Evolutionary conservation across 208 protist species (phyloP), one percentile per base, ranked within the genome.

Genomic region (Novymonas esmeraldas): DNA sequence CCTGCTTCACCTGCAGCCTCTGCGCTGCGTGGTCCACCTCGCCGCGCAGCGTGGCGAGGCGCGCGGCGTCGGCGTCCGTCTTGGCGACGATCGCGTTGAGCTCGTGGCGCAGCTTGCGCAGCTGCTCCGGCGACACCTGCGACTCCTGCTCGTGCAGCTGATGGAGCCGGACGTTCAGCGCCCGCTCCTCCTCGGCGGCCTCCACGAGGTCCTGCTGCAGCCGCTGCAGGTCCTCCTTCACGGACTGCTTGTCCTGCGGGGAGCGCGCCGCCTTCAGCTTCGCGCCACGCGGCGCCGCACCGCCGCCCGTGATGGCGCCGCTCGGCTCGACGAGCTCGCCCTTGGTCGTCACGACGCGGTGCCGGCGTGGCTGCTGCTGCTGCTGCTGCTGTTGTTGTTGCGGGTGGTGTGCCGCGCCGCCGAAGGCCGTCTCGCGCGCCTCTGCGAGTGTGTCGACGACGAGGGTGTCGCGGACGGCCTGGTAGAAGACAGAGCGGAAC

Each of bases 291-390:
- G 77, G 79, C 0, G 85, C 70, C 26, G 73, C 81, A 24, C 99
- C 99, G 68, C 99, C 99, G 38, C 99, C 99, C 6, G 96, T 98
- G 93, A 99, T 99, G 34, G 98, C 95, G 66, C 99, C 99, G 34
- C 78, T 89, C 2, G 85, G 81, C 70, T 99, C 99, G 41, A 99
- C 98, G 18, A 99, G 59, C 65, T 98, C 84, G 2, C 99, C 99
- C 48, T 93, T 94, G 0, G 98, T 71, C 18, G 98, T 99, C 3
- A 99, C 98, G 0, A 99, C 98, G 54, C 98, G 97, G 70, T 87
- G 81, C 24, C 93, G n/a, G n/a, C n/a, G n/a, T n/a, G n/a, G 88
- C 66, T 81, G 73, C n/a, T 29, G 59, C 29, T 10, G 26, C 33
- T 33, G 38, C 11, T 0, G 22, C 6, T 16, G 29, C 20, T 39